Evolutionary conservation across 1,284 basidiomycete genomes (phyloP).

Genomic region (Microbotryum violaceum): DNA sequence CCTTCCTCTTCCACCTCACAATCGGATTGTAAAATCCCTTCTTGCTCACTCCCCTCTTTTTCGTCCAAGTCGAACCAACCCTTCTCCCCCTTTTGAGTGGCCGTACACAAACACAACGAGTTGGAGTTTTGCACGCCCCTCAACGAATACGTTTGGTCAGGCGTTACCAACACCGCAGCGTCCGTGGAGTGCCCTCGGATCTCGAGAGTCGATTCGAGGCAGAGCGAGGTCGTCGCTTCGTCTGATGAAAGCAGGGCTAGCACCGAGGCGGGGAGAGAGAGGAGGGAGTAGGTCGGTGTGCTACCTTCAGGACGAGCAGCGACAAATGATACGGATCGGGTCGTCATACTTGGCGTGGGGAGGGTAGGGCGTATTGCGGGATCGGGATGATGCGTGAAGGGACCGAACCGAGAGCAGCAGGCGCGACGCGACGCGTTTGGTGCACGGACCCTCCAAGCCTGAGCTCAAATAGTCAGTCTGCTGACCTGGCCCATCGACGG

Average conservation of each 20-base stretch:
- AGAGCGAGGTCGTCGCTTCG: neutral
- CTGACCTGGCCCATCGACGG: no score
- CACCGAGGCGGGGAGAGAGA: slow-evolving; percentile 18
- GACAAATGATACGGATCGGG: no score
- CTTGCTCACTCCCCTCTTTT: slow-evolving; percentile 28
- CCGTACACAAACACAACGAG: slow-evolving; percentile 55
- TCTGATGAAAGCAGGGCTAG: slow-evolving; percentile 3
- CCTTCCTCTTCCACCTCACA: slow-evolving; percentile 29
- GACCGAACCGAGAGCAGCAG: no score
- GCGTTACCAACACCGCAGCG: slow-evolving; percentile 79
- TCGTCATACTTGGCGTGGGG: no score
- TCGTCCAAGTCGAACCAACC: no score
- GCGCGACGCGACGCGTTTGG: no score
- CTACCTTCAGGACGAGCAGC: no score
- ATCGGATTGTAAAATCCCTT: neutral
- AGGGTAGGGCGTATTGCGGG: no score
- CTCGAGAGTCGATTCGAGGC: slow-evolving; percentile 15
- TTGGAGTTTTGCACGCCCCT: slow-evolving; percentile 79
- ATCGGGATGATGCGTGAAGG: no score
- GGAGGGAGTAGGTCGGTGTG: slow-evolving; percentile 12
- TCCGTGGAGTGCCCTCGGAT: slow-evolving; percentile 74
- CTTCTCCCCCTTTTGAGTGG: slow-evolving; percentile 18
- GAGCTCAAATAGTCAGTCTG: no score
- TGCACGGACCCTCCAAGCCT: no score
- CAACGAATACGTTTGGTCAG: slow-evolving; percentile 65